Evolutionary conservation across 1,139 yeast genomes (phyloP).

Genomic region (Sugiyamaella pinicola): DNA sequence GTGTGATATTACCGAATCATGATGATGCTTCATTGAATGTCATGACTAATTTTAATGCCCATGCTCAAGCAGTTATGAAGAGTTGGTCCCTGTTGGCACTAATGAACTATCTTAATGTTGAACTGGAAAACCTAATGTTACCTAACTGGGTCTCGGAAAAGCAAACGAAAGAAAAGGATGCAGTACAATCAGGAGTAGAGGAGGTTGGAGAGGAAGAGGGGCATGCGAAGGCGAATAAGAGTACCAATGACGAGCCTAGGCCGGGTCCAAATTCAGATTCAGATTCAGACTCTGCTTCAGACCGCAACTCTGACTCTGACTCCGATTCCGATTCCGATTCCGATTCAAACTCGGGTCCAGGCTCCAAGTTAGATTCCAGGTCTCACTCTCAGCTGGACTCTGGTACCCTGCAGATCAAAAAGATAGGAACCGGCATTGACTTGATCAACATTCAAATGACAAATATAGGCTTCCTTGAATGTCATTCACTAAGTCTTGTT

Average conservation of each 20-base stretch:
- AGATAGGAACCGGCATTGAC: slow-evolving; percentile 42
- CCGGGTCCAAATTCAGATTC: no score
- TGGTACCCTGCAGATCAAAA: slow-evolving; percentile 16
- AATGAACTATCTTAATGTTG: slow-evolving; percentile 37
- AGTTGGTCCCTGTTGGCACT: slow-evolving; percentile 39
- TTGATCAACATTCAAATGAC: slow-evolving; percentile 39
- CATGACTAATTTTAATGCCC: slow-evolving; percentile 38
- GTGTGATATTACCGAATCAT: slow-evolving; percentile 29
- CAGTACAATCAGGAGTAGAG: no score
- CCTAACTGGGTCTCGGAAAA: slow-evolving; percentile 21
- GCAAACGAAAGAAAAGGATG: slow-evolving; percentile 4
- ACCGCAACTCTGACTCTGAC: slow-evolving; percentile 13
- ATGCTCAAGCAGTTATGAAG: slow-evolving; percentile 30
- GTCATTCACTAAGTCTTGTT: slow-evolving; percentile 41
- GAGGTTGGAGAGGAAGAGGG: background rate
- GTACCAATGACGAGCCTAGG: background rate
- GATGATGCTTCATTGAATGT: slow-evolving; percentile 33
- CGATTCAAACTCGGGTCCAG: slow-evolving; percentile 9
- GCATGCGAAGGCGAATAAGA: background rate
- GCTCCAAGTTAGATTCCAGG: slow-evolving; percentile 15
- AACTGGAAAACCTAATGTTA: slow-evolving; percentile 33
- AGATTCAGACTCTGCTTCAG: slow-evolving; percentile 7
- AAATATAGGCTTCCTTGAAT: slow-evolving; percentile 43
- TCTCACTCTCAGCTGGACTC: background rate
- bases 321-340: background rate